A percentile compares a stretch with the other conserved stretches of the same genome.
phyloP scores from a whole-genome alignment of 2,329 filamentous ascomycete genomes.

The Coleophoma eucalyptorum region DNA sequence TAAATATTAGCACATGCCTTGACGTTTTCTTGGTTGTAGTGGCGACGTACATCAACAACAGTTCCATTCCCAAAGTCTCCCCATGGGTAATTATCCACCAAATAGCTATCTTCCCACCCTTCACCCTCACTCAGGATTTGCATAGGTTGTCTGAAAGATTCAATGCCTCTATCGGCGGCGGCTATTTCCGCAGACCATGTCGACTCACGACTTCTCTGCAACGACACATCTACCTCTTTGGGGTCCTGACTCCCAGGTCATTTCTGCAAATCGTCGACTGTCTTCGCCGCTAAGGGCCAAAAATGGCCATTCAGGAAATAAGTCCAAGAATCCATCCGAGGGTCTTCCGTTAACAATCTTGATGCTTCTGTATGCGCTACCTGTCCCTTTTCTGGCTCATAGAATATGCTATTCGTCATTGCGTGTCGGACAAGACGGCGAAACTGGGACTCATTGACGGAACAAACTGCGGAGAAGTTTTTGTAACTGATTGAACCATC shows the following conservation, averaged over 20 bases:
- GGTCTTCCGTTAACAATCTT: constrained; percentile 33
- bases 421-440: constrained; percentile 47
- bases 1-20: neutral
- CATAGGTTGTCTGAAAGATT: constrained; percentile 26
- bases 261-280: constrained; percentile 29
- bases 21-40: neutral
- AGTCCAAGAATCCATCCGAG: constrained; percentile 26
- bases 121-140: constrained; percentile 13
- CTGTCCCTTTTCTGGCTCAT: constrained; percentile 30
- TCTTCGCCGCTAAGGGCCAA: constrained; percentile 25
- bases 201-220: constrained; percentile 5
- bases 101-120: constrained; percentile 15
- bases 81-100: constrained; percentile 22
- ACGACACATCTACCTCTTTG: constrained; percentile 23
- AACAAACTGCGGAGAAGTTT: constrained; percentile 30
- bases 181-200: neutral
- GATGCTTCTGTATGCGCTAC: constrained; percentile 34
- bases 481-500: constrained; percentile 38
- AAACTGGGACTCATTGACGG: constrained; percentile 31
- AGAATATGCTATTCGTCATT: constrained; percentile 49
- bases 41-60: constrained; percentile 18
- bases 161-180: constrained; percentile 11
- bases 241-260: constrained; percentile 32
- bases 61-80: constrained; percentile 17
- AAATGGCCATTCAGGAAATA: constrained; percentile 27